Base-by-base conservation (phyloP, 2,329 filamentous ascomycete species). In the Aspergillus japonicus region DNA sequence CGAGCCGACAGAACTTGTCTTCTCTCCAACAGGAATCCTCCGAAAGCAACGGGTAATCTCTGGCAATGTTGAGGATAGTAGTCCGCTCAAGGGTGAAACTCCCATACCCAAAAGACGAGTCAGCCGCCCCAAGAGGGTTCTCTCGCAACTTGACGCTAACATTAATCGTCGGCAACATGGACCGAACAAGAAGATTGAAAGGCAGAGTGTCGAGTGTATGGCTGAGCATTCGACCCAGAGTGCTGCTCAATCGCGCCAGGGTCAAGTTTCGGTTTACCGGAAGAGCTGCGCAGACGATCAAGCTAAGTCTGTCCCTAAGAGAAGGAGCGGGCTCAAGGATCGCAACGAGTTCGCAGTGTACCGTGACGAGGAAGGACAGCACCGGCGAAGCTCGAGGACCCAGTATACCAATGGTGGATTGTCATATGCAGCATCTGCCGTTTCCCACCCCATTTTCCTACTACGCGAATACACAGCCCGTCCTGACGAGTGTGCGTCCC, bases 1-100 rank as follows among this genome's bases (percentile, higher is more conserved):
- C 14, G 75, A 81, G 62, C 79, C 80, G 2, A 78, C 75, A 4
- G 81, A 83, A 60, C 69, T 77, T 23, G 75, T 82, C 14, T 82
- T 80, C 60, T 80, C 78, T 14, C 75, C 79, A 14, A 72, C 71
- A 11, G 80, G 80, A 5, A 69, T 68, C 12, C 62, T 82, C 44
- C 72, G 75, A 53, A 80, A 76, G 65, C 67, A 77, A 58, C 76
- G 80, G 56, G 68, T 75, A 42, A 82, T 83, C 47, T 77, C 80
- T 33, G 80, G 81, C 4, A 76, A 80, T 58, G 76, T 80, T 42
- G 80, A 82, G 57, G 76, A 79, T n/a, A 74, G 76, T 64, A 79
- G 74, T 60, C 77, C 78, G 11, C 64, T 81, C 53, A 77, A 79
- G 59, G 79, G 78, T 31, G 79, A 81, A 64, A 75, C 74, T 33